Evolutionary conservation across 345 rosid genomes (phyloP).

Genomic region (Citrus inodora): DNA sequence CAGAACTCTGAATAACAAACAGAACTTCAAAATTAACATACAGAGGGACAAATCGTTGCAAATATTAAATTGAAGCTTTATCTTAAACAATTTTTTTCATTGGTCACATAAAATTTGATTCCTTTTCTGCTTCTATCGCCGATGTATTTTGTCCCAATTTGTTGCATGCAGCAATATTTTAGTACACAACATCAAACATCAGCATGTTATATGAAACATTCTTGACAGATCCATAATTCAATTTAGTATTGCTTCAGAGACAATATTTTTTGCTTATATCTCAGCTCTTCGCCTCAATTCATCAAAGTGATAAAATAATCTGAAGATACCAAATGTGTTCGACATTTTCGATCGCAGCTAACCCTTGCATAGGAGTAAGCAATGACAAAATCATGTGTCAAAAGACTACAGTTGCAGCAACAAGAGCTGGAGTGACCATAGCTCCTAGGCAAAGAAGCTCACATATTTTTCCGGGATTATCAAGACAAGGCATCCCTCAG

Average conservation of each 20-base stretch:
- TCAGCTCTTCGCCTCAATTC: not conserved
- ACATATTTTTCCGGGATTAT: conserved; percentile 14
- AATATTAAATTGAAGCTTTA: no score
- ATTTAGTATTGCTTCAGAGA: not conserved
- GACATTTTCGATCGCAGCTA: conserved; percentile 21
- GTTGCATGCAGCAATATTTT: not conserved
- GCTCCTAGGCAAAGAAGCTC: conserved; percentile 21
- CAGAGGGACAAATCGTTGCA: no score
- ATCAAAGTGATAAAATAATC: not conserved
- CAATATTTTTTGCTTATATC: not conserved
- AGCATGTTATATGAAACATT: not conserved
- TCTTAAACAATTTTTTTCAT: not conserved
- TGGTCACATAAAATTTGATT: not conserved
- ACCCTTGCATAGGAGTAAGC: conserved; percentile 19
- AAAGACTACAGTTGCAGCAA: conserved; percentile 2
- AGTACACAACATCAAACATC: not conserved
- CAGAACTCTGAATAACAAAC: not conserved
- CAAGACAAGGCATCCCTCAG: conserved; percentile 32
- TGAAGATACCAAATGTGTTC: conserved; percentile 21
- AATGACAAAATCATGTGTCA: conserved; percentile 13
- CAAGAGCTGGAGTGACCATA: conserved; percentile 26
- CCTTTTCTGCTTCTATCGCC: not conserved
- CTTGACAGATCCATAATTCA: not conserved
- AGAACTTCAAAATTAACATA: no score
- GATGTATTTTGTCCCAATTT: not conserved